Conservation (phyloP, 768 basidiomycete genomes). For the Hortiboletus flavorubellus region DNA sequence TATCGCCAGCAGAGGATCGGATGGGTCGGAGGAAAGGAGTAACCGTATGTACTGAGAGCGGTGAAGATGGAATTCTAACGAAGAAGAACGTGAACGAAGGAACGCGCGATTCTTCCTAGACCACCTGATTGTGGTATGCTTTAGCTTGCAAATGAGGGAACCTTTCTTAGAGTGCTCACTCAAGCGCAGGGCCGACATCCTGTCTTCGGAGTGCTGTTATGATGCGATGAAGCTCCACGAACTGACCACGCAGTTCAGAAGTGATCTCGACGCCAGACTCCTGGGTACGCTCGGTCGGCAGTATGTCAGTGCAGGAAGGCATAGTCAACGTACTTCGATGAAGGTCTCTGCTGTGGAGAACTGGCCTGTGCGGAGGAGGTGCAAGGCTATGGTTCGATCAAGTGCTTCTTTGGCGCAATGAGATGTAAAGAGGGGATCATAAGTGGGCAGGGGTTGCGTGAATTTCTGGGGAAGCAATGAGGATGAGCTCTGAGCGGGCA, state of each 20-base stretch:
- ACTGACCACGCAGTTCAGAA: conserved; percentile 48
- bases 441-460: conserved; percentile 57
- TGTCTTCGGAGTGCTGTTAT: conserved; percentile 61
- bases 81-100: conserved; percentile 65
- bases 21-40: conserved; percentile 59
- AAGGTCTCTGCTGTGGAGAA: conserved; percentile 76
- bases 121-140: conserved; percentile 58
- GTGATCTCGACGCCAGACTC: conserved; percentile 64
- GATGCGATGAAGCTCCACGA: conserved; percentile 70
- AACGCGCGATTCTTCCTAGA: conserved; percentile 61
- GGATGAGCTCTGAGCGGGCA: neutral
- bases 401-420: conserved; percentile 55
- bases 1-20: conserved; percentile 58
- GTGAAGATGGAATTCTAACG: conserved; percentile 87
- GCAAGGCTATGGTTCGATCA: conserved; percentile 67
- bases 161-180: conserved; percentile 41
- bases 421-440: conserved; percentile 64
- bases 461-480: conserved; percentile 47
- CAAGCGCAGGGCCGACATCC: conserved; percentile 74
- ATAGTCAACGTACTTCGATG: conserved; percentile 49
- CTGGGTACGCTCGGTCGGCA: conserved; percentile 33
- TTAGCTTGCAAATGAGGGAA: neutral
- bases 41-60: conserved; percentile 87
- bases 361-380: conserved; percentile 79
- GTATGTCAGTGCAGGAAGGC: neutral